phyloP scores from a whole-genome alignment of 2,329 filamentous ascomycete species.

The Sporothrix schenckii region DNA sequence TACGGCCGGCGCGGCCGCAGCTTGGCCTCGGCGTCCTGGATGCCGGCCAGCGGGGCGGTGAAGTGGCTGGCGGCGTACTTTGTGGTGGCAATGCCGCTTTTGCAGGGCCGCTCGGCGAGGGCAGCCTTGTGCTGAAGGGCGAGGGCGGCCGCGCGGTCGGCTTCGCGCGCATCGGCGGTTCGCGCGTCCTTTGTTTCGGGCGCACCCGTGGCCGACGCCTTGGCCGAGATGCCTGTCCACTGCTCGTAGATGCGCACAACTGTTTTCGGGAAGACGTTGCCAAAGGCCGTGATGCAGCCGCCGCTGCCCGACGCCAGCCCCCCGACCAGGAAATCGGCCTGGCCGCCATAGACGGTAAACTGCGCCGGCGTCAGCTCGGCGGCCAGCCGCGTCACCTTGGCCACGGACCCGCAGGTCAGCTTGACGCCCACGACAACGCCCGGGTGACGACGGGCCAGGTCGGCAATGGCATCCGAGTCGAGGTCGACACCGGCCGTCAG shows the following conservation, averaged over 20 bases:
- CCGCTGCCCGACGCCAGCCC: slow-evolving; percentile 61
- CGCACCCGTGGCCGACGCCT: not conserved
- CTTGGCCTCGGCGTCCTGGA: slow-evolving; percentile 61
- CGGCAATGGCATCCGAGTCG: slow-evolving; percentile 63
- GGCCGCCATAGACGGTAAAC: slow-evolving; percentile 72
- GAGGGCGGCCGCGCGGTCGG: slow-evolving; percentile 61
- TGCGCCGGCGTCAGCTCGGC: slow-evolving; percentile 54
- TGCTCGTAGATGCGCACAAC: slow-evolving; percentile 62
- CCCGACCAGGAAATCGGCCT: slow-evolving; percentile 69
- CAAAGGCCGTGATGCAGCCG: slow-evolving; percentile 65
- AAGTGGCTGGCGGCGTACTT: slow-evolving; percentile 68
- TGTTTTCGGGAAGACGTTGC: slow-evolving; percentile 62
- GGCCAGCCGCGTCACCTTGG: slow-evolving; percentile 67
- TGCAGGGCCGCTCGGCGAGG: slow-evolving; percentile 66
- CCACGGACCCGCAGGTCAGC: slow-evolving; percentile 71
- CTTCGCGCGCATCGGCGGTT: slow-evolving; percentile 44
- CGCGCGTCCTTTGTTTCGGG: slow-evolving; percentile 24
- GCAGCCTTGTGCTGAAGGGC: slow-evolving; percentile 64
- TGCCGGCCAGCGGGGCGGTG: slow-evolving; percentile 60
- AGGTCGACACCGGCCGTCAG: slow-evolving; percentile 70
- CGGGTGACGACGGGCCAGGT: slow-evolving; percentile 48
- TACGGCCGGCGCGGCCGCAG: slow-evolving; percentile 66
- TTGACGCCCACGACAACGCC: slow-evolving; percentile 37
- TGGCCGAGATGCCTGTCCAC: slow-evolving; percentile 46
- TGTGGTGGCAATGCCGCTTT: slow-evolving; percentile 67